Evolutionary conservation across 2,329 filamentous ascomycete genomes (phyloP), one percentile per base, ranked within the genome.

Genomic region (Stromatinia cepivora): DNA sequence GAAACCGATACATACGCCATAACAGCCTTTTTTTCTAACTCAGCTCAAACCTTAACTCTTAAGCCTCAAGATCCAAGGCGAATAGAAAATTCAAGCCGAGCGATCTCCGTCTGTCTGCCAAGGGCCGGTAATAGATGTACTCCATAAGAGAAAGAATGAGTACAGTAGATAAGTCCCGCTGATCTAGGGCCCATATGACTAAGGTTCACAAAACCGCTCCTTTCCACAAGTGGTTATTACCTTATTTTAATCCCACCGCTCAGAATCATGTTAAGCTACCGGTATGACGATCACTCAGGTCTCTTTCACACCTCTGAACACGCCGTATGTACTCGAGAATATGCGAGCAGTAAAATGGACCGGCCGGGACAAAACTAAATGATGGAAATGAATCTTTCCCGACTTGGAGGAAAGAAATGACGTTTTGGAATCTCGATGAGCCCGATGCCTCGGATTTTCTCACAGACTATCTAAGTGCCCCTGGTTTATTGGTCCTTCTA

Each of bases 341-440:
- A 17, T 50, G 31, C 59, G 34, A 50, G 45, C 13, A 36, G 22
- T 13, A 36, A 36, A 50, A 63, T 63, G 61, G 61, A 64, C 52
- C 15, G 61, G 34, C 46, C 61, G 31, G 52, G 46, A 39, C 31
- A 52, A 42, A 36, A 25, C 13, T 15, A 25, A 39, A 50, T n/a
- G 13, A n/a, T 42, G 46, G 31, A 64, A 63, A 63, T 63, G 61
- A 52, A 28, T 39, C 9, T 31, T 52, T 63, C 46, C 31, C 46
- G 31, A 28, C 22, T 22, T 48, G 58, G 9, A 17, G 25, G 17
- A n/a, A 58, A 22, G 25, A 52, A 36, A 52, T 63, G 59, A 52
- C 61, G 61, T 39, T 39, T 28, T 17, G 15, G 28, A 20, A 59
- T 42, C n/a, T 52, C 31, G 28, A n/a, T 36, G 45, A 36, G 39